Evolutionary conservation across 768 basidiomycete genomes (phyloP).

Genomic region (Dendrothele bispora): DNA sequence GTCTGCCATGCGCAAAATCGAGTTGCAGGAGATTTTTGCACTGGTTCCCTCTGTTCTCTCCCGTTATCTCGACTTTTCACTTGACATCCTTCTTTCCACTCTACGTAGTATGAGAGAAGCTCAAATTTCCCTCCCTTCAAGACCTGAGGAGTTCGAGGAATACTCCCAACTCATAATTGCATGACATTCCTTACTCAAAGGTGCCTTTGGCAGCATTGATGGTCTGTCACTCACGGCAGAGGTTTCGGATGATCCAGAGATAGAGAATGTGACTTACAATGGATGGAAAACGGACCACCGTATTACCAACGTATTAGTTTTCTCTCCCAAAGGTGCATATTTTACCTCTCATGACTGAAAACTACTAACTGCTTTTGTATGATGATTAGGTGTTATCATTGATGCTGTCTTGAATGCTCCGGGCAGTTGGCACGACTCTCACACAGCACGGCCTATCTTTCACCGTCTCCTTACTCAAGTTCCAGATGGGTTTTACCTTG

Average conservation of each 20-base stretch:
- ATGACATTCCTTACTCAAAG: conserved; percentile 32
- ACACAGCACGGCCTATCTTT: conserved; percentile 27
- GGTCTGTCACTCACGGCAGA: conserved; percentile 34
- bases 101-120: conserved; percentile 29
- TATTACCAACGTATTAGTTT: conserved; percentile 23
- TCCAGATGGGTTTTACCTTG: conserved; percentile 27
- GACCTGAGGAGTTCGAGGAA: conserved; percentile 26
- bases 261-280: conserved; percentile 45
- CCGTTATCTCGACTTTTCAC: conserved; percentile 35
- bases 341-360: background rate
- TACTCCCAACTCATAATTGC: conserved; percentile 22
- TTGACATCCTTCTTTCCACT: conserved; percentile 26
- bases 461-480: conserved; percentile 17
- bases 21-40: conserved; percentile 45
- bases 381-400: conserved; percentile 23
- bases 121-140: conserved; percentile 23
- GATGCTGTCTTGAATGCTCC: conserved; percentile 25
- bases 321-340: conserved; percentile 16
- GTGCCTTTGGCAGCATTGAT: conserved; percentile 43
- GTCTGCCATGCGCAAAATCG: conserved; percentile 41
- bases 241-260: conserved; percentile 33
- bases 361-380: background rate
- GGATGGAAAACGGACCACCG: conserved; percentile 31
- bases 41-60: conserved; percentile 36
- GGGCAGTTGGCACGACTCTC: conserved; percentile 36